A percentile compares a stretch with the other conserved stretches of the same genome.
Evolutionary conservation across 1,284 basidiomycete species (phyloP).

Genomic region (Stereum hirsutum): DNA sequence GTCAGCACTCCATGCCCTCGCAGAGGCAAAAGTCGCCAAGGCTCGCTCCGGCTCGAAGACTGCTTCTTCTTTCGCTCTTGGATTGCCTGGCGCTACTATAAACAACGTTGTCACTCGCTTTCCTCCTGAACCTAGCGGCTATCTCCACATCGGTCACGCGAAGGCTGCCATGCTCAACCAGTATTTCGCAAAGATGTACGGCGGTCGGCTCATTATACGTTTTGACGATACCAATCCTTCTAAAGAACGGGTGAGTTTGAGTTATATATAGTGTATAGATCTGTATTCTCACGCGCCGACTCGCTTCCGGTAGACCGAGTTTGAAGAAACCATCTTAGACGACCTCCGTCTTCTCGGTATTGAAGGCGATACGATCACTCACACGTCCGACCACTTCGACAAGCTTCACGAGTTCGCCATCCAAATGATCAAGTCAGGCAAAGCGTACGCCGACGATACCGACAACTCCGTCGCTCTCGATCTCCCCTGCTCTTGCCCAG

Average conservation of each 20-base stretch:
- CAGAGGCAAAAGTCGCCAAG: slow-evolving; percentile 68
- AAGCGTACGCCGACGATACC: slow-evolving; percentile 95
- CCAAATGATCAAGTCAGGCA: slow-evolving; percentile 80
- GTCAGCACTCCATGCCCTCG: slow-evolving; percentile 43
- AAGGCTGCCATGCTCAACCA: slow-evolving; percentile 97
- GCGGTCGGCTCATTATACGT: slow-evolving; percentile 91
- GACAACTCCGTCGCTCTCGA: slow-evolving; percentile 48
- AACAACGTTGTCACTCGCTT: slow-evolving; percentile 96
- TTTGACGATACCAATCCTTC: slow-evolving; percentile 99
- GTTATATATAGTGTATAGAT: too few relatives aligned
- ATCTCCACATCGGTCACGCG: slow-evolving; percentile 96
- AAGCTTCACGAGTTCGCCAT: slow-evolving; percentile 77
- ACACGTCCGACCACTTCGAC: slow-evolving; percentile 97
- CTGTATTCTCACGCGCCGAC: background rate
- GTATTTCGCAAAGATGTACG: slow-evolving; percentile 96
- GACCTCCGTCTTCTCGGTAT: slow-evolving; percentile 85
- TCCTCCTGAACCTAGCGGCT: slow-evolving; percentile 97
- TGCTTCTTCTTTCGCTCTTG: slow-evolving; percentile 85
- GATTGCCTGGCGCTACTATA: slow-evolving; percentile 79
- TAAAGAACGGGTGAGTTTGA: slow-evolving; percentile 75
- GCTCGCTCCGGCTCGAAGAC: slow-evolving; percentile 58
- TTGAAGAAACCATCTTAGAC: slow-evolving; percentile 89
- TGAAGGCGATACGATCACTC: slow-evolving; percentile 74
- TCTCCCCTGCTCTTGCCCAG: background rate
- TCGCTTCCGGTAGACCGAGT: slow-evolving; percentile 60